These are phyloP conservation scores for Aspergillus conjunctus DNA, from an alignment of 495 filamentous ascomycete species.

Conservation along the genomic window DNA sequence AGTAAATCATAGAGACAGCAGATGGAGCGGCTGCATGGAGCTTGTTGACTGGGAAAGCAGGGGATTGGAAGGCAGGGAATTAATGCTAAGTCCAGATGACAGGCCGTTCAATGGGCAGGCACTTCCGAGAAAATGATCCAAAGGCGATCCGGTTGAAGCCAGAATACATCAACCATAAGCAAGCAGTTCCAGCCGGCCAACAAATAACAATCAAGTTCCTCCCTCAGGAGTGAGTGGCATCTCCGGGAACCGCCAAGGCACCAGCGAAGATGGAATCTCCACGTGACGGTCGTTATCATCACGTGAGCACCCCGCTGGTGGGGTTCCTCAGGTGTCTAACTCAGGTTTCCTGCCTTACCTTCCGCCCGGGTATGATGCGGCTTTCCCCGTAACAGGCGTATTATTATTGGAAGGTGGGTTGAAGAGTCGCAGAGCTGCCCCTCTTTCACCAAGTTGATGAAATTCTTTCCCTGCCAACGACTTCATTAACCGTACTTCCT, in stretches of 20 bases:
- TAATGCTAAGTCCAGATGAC: slow-evolving; percentile 6
- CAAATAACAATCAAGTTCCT: slow-evolving; percentile 20
- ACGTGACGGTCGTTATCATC: slow-evolving; percentile 39
- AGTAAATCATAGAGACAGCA: slow-evolving; percentile 7
- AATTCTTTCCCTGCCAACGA: slow-evolving; percentile 29
- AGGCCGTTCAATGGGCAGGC: not conserved
- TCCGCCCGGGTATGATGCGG: slow-evolving; percentile 1
- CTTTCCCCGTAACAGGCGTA: slow-evolving; percentile 3
- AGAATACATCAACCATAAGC: slow-evolving; percentile 2
- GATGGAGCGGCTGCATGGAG: slow-evolving; percentile 22
- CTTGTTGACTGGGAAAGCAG: slow-evolving; percentile 4
- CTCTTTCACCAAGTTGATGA: slow-evolving; percentile 29
- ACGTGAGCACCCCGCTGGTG: slow-evolving; percentile 15
- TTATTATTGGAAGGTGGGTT: slow-evolving; percentile 22
- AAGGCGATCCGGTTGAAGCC: slow-evolving; percentile 3
- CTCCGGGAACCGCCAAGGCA: slow-evolving; percentile 40
- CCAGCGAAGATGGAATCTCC: slow-evolving; percentile 34
- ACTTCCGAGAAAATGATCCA: not conserved
- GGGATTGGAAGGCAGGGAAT: not conserved
- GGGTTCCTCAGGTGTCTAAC: not conserved
- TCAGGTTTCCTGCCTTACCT: slow-evolving; percentile 2
- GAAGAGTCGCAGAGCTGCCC: slow-evolving; percentile 20
- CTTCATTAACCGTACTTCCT: slow-evolving; percentile 1
- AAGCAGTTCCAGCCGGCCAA: no score
- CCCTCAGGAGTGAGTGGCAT: slow-evolving; percentile 42